Base-by-base conservation (phyloP, 108 stramenopile genomes). In the Craspedostauros australis region DNA sequence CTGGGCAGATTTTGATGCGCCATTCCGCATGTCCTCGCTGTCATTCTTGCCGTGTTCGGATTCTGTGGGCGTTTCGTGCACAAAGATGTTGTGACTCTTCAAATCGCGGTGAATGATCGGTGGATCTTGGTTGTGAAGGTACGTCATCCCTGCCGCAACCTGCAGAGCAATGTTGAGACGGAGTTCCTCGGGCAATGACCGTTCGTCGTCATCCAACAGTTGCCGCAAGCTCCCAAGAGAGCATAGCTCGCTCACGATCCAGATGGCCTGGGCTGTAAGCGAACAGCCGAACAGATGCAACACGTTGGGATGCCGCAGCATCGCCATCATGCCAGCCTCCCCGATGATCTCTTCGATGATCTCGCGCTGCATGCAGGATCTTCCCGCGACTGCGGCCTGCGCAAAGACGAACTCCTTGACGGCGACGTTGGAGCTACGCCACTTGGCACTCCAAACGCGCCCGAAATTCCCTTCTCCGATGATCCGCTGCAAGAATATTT, bases 381-480 rank as follows among this genome's bases (percentile, higher is more conserved):
- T 94, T 50, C 97, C 97, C 29, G 88, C 85, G 23, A 98, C 87
- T 34, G 97, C 97, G 30, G 95, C 97, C 77, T 98, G 95, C 5
- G 97, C 97, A 61, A 98, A 96, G 0, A 96, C 95, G 50, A 98
- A 98, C 60, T 98, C 97, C 73, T 98, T 98, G 20, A 98, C 97
- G 14, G 97, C 97, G 42, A 97, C 96, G 45, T 75, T 82, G 26
- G 94, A 68, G 59, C 81, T 94, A 9, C 91, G 70, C 97, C 95
- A 98, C 60, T 72, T 77, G 9, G 95, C 97, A 65, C 91, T 93
- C 97, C 97, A 98, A 6, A 98, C 97, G 25, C 97, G 69, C 9
- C 97, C 97, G 60, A 98, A 98, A 15, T 91, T 90, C 5, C 97
- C 97, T 73, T 98, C 95, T 5, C 97, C 97, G 60, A 98, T 96